Percentiles rank a stretch among this genome's conserved stretches.
phyloP scores from a whole-genome alignment of 73 alveolate species.

The Paramecium biaurelia region DNA sequence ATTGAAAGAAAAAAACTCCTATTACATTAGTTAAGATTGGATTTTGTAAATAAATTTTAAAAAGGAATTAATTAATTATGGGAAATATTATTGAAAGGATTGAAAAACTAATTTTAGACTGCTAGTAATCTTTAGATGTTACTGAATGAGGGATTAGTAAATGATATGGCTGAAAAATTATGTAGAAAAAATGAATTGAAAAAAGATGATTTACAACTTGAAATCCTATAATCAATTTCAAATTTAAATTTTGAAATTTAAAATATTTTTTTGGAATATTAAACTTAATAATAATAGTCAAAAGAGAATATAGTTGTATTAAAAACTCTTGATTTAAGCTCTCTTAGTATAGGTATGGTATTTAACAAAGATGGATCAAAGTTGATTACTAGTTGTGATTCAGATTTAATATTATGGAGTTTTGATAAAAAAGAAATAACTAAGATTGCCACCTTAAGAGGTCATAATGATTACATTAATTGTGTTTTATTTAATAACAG shows the following conservation, averaged over 20 bases:
- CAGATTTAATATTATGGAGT: not conserved
- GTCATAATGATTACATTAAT: not conserved
- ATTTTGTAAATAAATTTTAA: not conserved
- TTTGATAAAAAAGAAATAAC: not conserved
- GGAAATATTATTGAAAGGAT: not conserved
- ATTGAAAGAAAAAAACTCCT: not conserved
- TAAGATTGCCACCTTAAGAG: not conserved
- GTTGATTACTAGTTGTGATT: not conserved
- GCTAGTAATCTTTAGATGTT: not conserved
- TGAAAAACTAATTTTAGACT: too few species aligned
- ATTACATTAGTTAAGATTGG: not conserved
- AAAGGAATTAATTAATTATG: not conserved
- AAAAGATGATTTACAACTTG: not conserved
- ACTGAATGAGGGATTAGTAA: not conserved
- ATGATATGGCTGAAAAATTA: not conserved
- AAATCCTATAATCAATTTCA: too few species aligned
- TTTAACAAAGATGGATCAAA: not conserved
- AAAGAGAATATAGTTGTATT: too few species aligned
- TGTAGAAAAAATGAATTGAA: too few species aligned
- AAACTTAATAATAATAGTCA: too few species aligned
- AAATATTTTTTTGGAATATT: too few species aligned
- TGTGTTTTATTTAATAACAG: not conserved
- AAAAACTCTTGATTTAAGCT: not conserved
- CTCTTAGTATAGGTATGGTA: not conserved
- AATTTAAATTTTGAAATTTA: too few species aligned